Conservation (phyloP, 257 asterid species). For the Echites panduratus region DNA sequence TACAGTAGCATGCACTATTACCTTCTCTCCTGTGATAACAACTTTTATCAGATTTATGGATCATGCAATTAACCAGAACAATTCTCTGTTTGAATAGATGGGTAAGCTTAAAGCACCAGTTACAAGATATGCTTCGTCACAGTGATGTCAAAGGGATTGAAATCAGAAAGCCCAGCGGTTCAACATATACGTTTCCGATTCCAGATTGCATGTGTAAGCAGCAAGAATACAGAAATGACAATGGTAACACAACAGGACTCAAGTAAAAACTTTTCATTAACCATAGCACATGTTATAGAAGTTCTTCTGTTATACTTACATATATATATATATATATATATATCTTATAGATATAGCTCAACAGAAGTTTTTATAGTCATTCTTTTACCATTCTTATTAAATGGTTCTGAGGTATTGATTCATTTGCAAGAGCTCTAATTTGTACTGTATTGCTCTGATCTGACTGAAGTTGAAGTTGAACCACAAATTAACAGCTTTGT, state of each 20-base stretch:
- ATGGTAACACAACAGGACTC: conserved; percentile 42
- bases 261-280: conserved; percentile 1
- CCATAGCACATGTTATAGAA: not conserved
- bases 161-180: conserved; percentile 61
- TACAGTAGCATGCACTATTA: not conserved
- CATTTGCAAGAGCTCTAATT: conserved; percentile 6
- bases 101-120: conserved; percentile 58
- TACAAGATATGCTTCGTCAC: conserved; percentile 87
- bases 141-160: conserved; percentile 76
- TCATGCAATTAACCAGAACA: not conserved
- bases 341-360: conserved; percentile 7
- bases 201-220: conserved; percentile 95
- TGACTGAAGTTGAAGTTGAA: too few relatives aligned
- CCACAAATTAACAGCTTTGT: conserved; percentile 6
- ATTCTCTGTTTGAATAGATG: conserved; percentile 42
- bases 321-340: not conserved
- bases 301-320: conserved; percentile 5
- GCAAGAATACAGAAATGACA: conserved; percentile 30
- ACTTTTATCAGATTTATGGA: too few relatives aligned
- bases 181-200: conserved; percentile 83
- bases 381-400: not conserved
- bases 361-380: not conserved
- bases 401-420: not conserved
- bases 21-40: not conserved
- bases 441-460: not conserved